phyloP scores from a whole-genome alignment of 345 rosid genomes.

The Citrus glauca region DNA sequence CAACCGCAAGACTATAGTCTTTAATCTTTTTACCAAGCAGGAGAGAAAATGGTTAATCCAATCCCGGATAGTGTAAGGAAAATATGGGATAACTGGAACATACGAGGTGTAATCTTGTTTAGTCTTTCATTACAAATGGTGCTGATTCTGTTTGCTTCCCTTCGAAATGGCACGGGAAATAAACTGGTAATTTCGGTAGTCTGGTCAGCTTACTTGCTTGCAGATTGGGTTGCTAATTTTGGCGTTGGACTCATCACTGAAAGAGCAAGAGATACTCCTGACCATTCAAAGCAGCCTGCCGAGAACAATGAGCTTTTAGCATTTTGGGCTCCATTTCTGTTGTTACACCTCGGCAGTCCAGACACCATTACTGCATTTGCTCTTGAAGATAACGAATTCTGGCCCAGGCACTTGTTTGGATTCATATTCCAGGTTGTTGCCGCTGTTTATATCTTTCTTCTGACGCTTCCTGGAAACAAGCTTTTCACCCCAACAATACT shows the following conservation, averaged over 20 bases:
- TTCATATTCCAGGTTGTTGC: conserved; percentile 40
- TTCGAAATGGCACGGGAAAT: conserved; percentile 36
- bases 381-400: conserved; percentile 64
- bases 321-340: conserved; percentile 70
- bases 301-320: conserved; percentile 31
- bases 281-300: not conserved
- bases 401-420: conserved; percentile 51
- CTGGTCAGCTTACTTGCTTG: no score
- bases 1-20: no score
- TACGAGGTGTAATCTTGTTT: no score
- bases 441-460: conserved; percentile 40
- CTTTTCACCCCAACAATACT: conserved; percentile 40
- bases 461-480: conserved; percentile 24
- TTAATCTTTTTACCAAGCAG: no score
- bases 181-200: conserved; percentile 20
- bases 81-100: no score
- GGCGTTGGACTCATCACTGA: no score
- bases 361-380: conserved; percentile 64
- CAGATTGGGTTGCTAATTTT: no score
- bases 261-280: no score
- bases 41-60: no score
- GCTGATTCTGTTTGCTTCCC: conserved; percentile 46
- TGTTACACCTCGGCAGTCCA: conserved; percentile 62
- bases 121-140: no score
- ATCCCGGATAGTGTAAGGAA: no score